phyloP scores from a whole-genome alignment of 2,329 filamentous ascomycete genomes.

The Fusarium pseudoanthophilum region DNA sequence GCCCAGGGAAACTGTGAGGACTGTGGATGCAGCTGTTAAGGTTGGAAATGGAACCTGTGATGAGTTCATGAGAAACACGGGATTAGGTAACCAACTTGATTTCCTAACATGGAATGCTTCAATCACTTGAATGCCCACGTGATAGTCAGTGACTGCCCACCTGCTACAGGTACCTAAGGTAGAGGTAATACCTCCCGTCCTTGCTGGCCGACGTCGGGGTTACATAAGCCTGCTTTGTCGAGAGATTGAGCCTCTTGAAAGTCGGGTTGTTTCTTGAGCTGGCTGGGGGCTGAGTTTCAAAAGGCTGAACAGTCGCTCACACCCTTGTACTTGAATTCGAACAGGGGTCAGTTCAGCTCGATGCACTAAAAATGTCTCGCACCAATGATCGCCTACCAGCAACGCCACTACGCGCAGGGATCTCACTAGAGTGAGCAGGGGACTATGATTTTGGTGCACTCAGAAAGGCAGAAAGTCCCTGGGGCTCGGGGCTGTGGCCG shows the following conservation, averaged over 20 bases:
- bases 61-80: neutral
- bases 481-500: conserved; percentile 11
- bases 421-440: conserved; percentile 16
- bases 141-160: no score
- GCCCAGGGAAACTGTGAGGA: neutral
- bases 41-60: neutral
- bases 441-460: conserved; percentile 5
- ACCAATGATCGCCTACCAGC: conserved; percentile 27
- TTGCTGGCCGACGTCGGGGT: neutral
- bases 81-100: neutral
- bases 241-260: conserved; percentile 3
- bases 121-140: neutral
- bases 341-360: conserved; percentile 36
- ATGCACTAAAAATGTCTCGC: conserved; percentile 19
- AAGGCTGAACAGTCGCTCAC: conserved; percentile 1
- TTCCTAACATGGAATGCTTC: neutral
- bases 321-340: neutral
- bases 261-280: conserved; percentile 16
- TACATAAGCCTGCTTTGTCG: neutral
- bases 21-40: neutral
- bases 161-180: no score
- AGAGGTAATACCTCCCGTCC: neutral
- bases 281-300: conserved; percentile 14
- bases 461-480: conserved; percentile 1
- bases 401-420: conserved; percentile 21